Evolutionary conservation across 352 stramenopile genomes (phyloP).

Genomic region (Globisporangium spiculum): DNA sequence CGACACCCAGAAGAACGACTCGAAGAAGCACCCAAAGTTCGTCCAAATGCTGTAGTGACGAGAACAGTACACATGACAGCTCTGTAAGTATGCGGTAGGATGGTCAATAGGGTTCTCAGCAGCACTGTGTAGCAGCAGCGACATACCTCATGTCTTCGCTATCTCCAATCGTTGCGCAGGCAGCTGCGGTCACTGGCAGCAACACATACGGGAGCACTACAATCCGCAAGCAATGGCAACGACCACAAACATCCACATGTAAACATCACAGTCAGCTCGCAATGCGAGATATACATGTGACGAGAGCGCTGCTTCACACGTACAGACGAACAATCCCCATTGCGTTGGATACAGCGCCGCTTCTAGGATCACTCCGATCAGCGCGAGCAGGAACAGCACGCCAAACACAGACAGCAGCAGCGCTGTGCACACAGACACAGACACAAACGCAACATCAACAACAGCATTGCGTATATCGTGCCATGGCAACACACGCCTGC

Average conservation of each 20-base stretch:
- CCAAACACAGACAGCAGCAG: constrained; percentile 39
- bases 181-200: constrained; percentile 55
- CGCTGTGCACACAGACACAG: constrained; percentile 18
- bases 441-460: not conserved
- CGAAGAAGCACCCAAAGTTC: constrained; percentile 74
- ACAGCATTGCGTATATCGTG: not conserved
- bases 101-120: not conserved
- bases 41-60: constrained; percentile 33
- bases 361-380: constrained; percentile 54
- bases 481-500: not conserved
- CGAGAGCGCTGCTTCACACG: not conserved
- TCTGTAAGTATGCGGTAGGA: not conserved
- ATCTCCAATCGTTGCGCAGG: constrained; percentile 46
- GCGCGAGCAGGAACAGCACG: constrained; percentile 50
- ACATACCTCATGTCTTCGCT: constrained; percentile 47
- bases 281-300: not conserved
- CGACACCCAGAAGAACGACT: constrained; percentile 67
- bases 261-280: not conserved
- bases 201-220: constrained; percentile 66
- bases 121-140: not conserved
- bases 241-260: not conserved
- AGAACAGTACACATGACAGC: not conserved
- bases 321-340: constrained; percentile 71
- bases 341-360: constrained; percentile 56
- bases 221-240: not conserved